A percentile compares a stretch with the other conserved stretches of the same genome.
phyloP scores from a whole-genome alignment of 768 basidiomycete genomes.

The Amanita muscaria region DNA sequence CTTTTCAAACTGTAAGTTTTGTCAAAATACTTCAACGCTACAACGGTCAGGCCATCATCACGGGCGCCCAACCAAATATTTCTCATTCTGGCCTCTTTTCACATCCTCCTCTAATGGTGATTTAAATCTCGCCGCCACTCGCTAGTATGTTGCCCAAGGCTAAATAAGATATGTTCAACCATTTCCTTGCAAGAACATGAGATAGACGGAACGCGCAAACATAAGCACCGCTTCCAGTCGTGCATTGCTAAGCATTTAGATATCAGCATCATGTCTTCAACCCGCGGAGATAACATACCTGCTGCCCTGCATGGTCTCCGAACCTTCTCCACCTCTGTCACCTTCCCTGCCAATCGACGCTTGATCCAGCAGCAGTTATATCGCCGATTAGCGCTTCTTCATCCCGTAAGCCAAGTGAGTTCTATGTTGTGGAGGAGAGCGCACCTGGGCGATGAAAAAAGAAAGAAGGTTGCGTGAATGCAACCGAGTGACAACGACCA shows the following conservation, averaged over 20 bases:
- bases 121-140: conserved; percentile 40
- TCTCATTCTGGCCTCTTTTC: conserved; percentile 28
- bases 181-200: conserved; percentile 98
- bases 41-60: conserved; percentile 35
- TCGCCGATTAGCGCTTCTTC: conserved; percentile 36
- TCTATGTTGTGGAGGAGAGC: conserved; percentile 47
- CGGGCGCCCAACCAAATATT: conserved; percentile 19
- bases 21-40: no score
- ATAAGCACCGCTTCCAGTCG: conserved; percentile 62
- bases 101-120: conserved; percentile 54
- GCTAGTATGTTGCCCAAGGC: conserved; percentile 43
- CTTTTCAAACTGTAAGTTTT: no score
- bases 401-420: conserved; percentile 27
- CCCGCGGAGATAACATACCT: conserved; percentile 14
- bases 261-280: no score
- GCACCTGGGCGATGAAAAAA: conserved; percentile 83
- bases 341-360: conserved; percentile 20
- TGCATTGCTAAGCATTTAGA: conserved; percentile 43
- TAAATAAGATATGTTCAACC: conserved; percentile 82
- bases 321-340: conserved; percentile 28
- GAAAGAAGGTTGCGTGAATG: conserved; percentile 90
- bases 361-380: conserved; percentile 34
- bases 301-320: conserved; percentile 55
- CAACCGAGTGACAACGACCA: conserved; percentile 53
- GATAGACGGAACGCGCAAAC: conserved; percentile 88